Conservation (phyloP, 257 asterid genomes). For the Solanum commersonii region DNA sequence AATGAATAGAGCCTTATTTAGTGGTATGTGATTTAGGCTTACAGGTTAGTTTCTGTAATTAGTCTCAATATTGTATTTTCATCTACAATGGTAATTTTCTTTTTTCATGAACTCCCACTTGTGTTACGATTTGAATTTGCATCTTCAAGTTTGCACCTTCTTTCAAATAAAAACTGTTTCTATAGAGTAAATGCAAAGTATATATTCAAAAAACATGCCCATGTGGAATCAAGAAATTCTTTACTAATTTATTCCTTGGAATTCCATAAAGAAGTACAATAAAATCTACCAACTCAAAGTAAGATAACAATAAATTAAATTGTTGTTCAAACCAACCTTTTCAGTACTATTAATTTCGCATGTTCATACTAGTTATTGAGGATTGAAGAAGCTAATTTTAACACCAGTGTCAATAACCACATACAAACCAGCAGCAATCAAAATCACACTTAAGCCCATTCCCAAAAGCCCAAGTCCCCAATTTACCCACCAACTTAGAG, state of each 20-base stretch:
- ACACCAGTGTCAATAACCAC: slow-evolving; percentile 62
- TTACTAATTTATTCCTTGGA: not conserved
- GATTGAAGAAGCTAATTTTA: slow-evolving; percentile 48
- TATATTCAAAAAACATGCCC: not conserved
- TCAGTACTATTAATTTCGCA: not conserved
- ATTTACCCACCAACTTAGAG: slow-evolving; percentile 53
- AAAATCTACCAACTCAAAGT: not conserved
- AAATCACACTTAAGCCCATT: slow-evolving; percentile 39
- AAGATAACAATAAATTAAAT: not conserved
- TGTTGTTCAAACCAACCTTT: not conserved
- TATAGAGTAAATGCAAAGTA: not conserved
- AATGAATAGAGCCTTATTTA: no score
- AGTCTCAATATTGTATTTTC: not conserved
- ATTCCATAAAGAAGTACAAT: not conserved
- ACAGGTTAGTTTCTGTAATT: not conserved
- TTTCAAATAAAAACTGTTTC: not conserved
- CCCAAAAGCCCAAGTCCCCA: slow-evolving; percentile 69
- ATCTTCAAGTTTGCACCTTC: not conserved
- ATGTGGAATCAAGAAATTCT: not conserved
- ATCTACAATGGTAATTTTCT: not conserved
- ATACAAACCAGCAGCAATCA: slow-evolving; percentile 56
- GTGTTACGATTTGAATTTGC: not conserved
- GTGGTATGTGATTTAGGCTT: not conserved
- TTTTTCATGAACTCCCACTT: not conserved
- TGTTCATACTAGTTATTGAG: not conserved